phyloP scores from a whole-genome alignment of 805 yeast genomes.

The Komagataella mondaviorum region DNA sequence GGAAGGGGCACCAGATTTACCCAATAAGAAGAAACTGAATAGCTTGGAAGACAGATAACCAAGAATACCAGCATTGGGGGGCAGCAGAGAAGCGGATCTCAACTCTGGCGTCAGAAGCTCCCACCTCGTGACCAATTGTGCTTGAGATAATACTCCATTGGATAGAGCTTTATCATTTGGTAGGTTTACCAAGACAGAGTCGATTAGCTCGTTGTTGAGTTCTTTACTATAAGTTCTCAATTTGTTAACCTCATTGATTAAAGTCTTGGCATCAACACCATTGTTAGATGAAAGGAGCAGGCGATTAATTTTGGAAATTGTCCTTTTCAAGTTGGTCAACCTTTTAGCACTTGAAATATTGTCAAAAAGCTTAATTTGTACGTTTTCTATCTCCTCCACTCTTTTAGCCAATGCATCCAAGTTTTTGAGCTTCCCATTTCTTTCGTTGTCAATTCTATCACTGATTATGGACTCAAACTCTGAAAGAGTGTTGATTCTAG shows the following conservation, averaged over 20 bases:
- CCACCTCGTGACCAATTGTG: constrained; percentile 75
- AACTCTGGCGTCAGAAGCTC: constrained; percentile 70
- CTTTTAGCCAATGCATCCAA: constrained; percentile 45
- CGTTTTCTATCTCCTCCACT: constrained; percentile 40
- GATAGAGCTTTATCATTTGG: constrained; percentile 26
- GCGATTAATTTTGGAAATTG: constrained; percentile 26
- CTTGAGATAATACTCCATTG: constrained; percentile 57
- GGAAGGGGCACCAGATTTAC: constrained; percentile 64
- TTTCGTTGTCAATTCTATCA: constrained; percentile 53
- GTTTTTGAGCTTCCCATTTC: constrained; percentile 66
- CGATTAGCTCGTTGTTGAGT: constrained; percentile 20
- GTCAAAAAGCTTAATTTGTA: constrained; percentile 29
- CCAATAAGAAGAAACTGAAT: constrained; percentile 62
- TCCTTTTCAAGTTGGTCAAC: constrained; percentile 28
- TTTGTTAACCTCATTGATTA: constrained; percentile 26
- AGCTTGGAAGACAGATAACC: constrained; percentile 78
- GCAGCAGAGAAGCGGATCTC: constrained; percentile 77
- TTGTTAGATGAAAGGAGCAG: constrained; percentile 21
- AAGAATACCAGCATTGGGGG: constrained; percentile 90
- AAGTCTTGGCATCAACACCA: constrained; percentile 23
- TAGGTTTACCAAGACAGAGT: constrained; percentile 29
- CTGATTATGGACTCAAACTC: constrained; percentile 47
- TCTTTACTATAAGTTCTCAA: constrained; percentile 21
- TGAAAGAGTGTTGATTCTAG: constrained; percentile 55
- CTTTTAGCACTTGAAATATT: constrained; percentile 23